Percentiles rank a stretch among this genome's conserved stretches.
phyloP scores from a whole-genome alignment of 352 stramenopile genomes.

The Pythium periplocum region DNA sequence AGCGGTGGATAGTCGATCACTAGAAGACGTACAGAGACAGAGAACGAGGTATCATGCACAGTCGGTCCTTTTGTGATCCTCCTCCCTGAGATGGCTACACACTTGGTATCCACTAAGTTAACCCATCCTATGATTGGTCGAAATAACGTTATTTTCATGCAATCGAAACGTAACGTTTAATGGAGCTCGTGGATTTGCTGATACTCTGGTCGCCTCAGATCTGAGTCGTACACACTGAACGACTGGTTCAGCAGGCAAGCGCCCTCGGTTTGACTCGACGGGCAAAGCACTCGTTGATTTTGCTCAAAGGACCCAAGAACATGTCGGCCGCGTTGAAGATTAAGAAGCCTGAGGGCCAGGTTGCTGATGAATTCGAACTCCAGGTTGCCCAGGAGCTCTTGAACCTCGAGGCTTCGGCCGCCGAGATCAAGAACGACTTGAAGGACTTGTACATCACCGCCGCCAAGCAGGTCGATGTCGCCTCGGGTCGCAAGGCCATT shows the following conservation, averaged over 20 bases:
- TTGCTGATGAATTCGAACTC: conserved; percentile 84
- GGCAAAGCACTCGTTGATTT: conserved; percentile 34
- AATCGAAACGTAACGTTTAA: too few species aligned
- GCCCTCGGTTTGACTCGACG: background rate
- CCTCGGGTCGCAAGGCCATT: conserved; percentile 95
- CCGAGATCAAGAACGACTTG: conserved; percentile 97
- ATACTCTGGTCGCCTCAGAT: background rate
- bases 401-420: conserved; percentile 90
- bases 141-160: conserved; percentile 5
- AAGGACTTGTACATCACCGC: conserved; percentile 98
- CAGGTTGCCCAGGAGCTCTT: conserved; percentile 85
- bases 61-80: too few species aligned
- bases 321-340: conserved; percentile 40
- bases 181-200: background rate
- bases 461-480: conserved; percentile 98
- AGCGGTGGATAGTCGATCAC: too few species aligned
- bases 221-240: background rate
- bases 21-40: too few species aligned
- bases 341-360: conserved; percentile 82
- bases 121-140: conserved; percentile 1
- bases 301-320: conserved; percentile 26
- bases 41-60: too few species aligned
- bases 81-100: conserved; percentile 7
- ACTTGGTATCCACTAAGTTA: conserved; percentile 3
- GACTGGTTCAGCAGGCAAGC: background rate